Base-by-base conservation (phyloP, 164 flowering plant genomes). In the Umbilicus rupestris region DNA sequence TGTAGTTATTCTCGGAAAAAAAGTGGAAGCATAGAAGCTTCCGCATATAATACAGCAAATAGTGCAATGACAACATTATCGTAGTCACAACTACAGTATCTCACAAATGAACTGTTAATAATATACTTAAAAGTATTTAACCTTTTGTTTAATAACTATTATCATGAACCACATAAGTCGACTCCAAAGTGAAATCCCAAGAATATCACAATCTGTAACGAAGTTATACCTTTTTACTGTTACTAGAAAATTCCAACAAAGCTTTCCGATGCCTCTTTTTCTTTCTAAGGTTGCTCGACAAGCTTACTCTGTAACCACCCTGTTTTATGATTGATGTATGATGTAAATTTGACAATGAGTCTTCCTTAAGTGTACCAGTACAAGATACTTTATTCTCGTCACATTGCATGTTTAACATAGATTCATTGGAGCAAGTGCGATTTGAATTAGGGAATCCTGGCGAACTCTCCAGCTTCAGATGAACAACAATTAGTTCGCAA, bases 241-340 rank as follows among this genome's bases (percentile, higher is more conserved):
- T 26, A 28, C 60, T 7, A 10, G 60, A 55, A 17, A 55, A 14
- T 55, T 33, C 60, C 17, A 55, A 33, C 60, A 55, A 55, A 12
- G 60, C 33, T 55, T 28, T 55, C 60, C 31, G 31, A 55, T 55
- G 60, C 60, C 60, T 55, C 60, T 28, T 55, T 55, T 55, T 28
- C 60, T 55, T 26, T 28, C 33, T 55, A 11, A 55, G 60, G 33
- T 55, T 28, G 60, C 60, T 28, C 19, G 19, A 30, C 60, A 28
- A 55, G 33, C 19, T 33, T 26, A 14, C 17, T 24, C 58, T 52
- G 58, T 52, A 52, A 14, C 60, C 60, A 28, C 19, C 19, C 33
- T 55, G 60, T 28, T 55, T 55, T 28, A 28, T 28, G 19, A 28
- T 55, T 28, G 60, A 55, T 55, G 33, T 28, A 55, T 55, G 31